A percentile compares a stretch with the other conserved stretches of the same genome.
These are phyloP conservation scores for Omphalotus guepiniiformis DNA, from an alignment of 768 basidiomycete genomes.

Conservation along the genomic window DNA sequence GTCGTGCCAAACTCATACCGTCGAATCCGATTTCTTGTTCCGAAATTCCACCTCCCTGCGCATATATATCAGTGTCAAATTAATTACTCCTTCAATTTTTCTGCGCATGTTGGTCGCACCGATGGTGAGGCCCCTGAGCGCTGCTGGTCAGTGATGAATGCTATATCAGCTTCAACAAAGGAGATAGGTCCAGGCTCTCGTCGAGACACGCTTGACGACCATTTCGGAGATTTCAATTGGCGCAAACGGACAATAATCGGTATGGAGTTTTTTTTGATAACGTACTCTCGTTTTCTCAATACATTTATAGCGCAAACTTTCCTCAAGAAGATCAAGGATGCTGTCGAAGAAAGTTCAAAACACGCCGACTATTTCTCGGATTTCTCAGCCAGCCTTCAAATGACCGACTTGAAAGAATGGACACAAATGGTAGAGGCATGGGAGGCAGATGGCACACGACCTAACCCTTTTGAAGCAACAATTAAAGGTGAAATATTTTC, in stretches of 20 bases:
- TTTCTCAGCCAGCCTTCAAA: background rate
- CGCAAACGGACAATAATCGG: conserved; percentile 3
- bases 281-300: background rate
- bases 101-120: background rate
- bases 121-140: conserved; percentile 4
- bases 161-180: background rate
- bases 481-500: background rate
- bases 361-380: background rate
- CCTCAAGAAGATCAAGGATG: background rate
- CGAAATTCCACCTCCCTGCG: conserved; percentile 1
- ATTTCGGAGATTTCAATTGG: conserved; percentile 7
- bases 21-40: conserved; percentile 6
- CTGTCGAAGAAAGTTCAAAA: background rate
- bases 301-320: background rate
- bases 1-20: background rate
- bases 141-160: background rate
- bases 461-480: background rate
- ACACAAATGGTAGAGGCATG: conserved; percentile 8
- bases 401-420: conserved; percentile 10
- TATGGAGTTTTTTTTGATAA: background rate
- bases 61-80: background rate
- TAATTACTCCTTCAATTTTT: background rate
- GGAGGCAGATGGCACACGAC: conserved; percentile 12
- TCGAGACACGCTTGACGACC: conserved; percentile 13
- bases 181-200: conserved; percentile 14